These are phyloP conservation scores for Leccinum obscurum DNA, from an alignment of 768 basidiomycete genomes.

Conservation along the genomic window DNA sequence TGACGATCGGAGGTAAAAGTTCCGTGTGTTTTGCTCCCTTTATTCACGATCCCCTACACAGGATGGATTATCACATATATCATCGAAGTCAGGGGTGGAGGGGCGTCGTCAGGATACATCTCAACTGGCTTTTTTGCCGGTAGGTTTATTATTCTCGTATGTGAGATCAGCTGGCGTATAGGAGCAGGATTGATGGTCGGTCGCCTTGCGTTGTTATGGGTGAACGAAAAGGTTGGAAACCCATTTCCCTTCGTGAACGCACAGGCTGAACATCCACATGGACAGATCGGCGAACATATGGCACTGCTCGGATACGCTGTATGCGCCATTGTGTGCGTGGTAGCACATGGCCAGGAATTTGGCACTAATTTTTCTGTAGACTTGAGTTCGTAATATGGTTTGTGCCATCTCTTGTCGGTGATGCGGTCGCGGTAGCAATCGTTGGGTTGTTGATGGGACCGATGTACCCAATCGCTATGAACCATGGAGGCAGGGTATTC, in stretches of 20 bases:
- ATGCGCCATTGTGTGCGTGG: conserved; percentile 31
- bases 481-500: conserved; percentile 36
- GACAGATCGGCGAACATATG: conserved; percentile 33
- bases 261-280: not conserved
- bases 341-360: not conserved
- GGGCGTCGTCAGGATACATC: conserved; percentile 47
- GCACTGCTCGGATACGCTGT: conserved; percentile 31
- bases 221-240: conserved; percentile 27
- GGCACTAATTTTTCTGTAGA: conserved; percentile 29
- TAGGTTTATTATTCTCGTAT: not conserved
- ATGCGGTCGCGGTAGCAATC: conserved; percentile 62
- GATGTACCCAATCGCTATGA: conserved; percentile 60
- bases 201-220: conserved; percentile 30
- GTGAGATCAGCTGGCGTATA: not conserved
- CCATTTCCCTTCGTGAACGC: too few relatives aligned
- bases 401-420: conserved; percentile 61
- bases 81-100: conserved; percentile 43
- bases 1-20: conserved; percentile 45
- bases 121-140: conserved; percentile 41
- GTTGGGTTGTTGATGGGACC: conserved; percentile 73
- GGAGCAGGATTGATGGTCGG: conserved; percentile 29
- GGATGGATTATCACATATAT: conserved; percentile 72
- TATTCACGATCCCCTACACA: conserved; percentile 14
- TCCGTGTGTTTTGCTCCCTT: not conserved
- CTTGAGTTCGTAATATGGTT: conserved; percentile 72